Percentiles rank a stretch among this genome's conserved stretches.
phyloP scores from a whole-genome alignment of 306 rosid species.

The Arachis stenosperma region DNA sequence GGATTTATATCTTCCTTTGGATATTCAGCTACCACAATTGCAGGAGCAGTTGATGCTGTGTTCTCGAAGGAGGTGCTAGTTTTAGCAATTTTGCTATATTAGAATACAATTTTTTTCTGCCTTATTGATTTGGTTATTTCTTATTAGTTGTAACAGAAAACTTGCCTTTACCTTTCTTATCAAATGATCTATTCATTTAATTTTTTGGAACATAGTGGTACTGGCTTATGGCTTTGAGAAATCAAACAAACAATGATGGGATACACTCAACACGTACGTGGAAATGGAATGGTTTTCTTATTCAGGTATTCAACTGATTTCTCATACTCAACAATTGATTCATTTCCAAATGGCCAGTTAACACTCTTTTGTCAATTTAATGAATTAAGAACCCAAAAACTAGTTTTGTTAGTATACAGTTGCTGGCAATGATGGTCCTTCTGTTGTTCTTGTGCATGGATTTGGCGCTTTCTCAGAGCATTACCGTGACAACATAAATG shows the following conservation, averaged over 20 bases:
- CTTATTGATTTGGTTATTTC: constrained; percentile 38
- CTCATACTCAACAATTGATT: constrained; percentile 20
- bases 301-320: constrained; percentile 60
- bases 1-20: constrained; percentile 88
- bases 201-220: constrained; percentile 70
- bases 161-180: constrained; percentile 18
- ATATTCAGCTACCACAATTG: constrained; percentile 65
- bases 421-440: constrained; percentile 78
- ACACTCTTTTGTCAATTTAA: constrained; percentile 9
- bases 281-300: constrained; percentile 88
- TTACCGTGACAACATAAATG: constrained; percentile 69
- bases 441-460: constrained; percentile 86
- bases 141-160: constrained; percentile 17
- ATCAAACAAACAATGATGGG: constrained; percentile 47
- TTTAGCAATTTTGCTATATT: constrained; percentile 24
- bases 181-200: constrained; percentile 5
- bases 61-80: constrained; percentile 80
- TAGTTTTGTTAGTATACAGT: constrained; percentile 67
- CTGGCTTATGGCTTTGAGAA: constrained; percentile 68
- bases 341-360: neutral
- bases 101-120: constrained; percentile 1
- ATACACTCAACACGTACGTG: constrained; percentile 58
- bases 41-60: constrained; percentile 72
- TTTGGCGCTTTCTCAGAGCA: constrained; percentile 93
- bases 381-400: constrained; percentile 34